A percentile compares a stretch with the other conserved stretches of the same genome.
These are phyloP conservation scores for Agapanthus africanus DNA, from an alignment of 106 monocot species.

Conservation along the genomic window DNA sequence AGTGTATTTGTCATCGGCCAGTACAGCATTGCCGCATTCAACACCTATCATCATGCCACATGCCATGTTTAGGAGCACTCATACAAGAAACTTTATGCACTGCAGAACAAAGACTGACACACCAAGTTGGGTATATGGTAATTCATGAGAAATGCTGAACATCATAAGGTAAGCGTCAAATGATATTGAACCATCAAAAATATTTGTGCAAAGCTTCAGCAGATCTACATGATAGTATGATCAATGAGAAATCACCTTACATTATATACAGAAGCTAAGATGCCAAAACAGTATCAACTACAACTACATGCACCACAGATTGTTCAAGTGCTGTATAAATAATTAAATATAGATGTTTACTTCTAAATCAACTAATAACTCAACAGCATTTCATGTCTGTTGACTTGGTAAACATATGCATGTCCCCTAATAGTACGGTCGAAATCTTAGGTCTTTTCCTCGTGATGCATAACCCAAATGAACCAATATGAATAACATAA, in stretches of 20 bases:
- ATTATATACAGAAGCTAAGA: background rate
- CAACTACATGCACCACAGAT: background rate
- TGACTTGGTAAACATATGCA: background rate
- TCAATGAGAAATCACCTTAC: background rate
- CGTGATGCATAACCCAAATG: background rate
- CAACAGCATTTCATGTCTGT: background rate
- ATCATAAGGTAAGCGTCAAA: background rate
- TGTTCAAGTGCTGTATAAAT: background rate
- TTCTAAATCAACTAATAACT: background rate
- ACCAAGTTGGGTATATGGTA: background rate
- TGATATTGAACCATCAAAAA: background rate
- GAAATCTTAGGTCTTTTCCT: background rate
- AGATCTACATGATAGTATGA: background rate
- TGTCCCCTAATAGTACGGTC: background rate
- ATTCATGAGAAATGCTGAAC: background rate
- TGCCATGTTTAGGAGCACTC: conserved; percentile 5
- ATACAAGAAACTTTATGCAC: background rate
- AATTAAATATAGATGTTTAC: background rate
- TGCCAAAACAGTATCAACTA: background rate
- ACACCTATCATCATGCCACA: conserved; percentile 38
- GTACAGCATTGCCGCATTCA: conserved; percentile 97
- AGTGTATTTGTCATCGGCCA: conserved; percentile 86
- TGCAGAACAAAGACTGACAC: background rate
- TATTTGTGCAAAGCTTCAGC: background rate
- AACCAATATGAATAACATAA: background rate